These are phyloP conservation scores for Brassica carinata DNA, from an alignment of 345 rosid genomes.

Conservation along the genomic window DNA sequence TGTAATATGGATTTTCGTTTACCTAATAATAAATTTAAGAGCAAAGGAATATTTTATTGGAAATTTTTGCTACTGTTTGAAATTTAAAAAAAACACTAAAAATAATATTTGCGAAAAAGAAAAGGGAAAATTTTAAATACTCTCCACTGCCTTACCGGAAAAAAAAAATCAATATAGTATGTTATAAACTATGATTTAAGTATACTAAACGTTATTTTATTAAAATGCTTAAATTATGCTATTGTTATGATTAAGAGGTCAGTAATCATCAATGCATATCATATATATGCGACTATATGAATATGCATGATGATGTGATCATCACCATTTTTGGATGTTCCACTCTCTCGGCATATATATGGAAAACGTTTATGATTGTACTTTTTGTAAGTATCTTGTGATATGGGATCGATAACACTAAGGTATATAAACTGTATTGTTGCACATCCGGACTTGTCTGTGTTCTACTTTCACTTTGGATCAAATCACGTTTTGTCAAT, in stretches of 20 bases:
- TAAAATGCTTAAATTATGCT: not conserved
- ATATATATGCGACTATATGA: not conserved
- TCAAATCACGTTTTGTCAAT: constrained; percentile 29
- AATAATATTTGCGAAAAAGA: too few relatives aligned
- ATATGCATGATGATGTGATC: not conserved
- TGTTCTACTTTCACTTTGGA: constrained; percentile 27
- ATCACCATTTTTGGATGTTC: not conserved
- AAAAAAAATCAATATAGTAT: too few relatives aligned
- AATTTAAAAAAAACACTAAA: too few relatives aligned
- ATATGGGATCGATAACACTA: not conserved
- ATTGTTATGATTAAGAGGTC: not conserved
- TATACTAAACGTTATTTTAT: not conserved
- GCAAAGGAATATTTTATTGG: not conserved
- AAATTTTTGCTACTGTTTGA: not conserved
- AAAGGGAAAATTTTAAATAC: too few relatives aligned
- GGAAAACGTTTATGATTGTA: not conserved
- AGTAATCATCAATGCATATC: not conserved
- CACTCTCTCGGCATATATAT: not conserved
- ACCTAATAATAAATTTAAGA: not conserved
- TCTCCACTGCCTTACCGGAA: too few relatives aligned
- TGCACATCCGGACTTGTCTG: not conserved
- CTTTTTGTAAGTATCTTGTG: not conserved
- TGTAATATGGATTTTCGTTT: not conserved
- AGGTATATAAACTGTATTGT: not conserved
- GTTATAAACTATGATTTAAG: not conserved